Evolutionary conservation across 768 basidiomycete genomes (phyloP), one percentile per base, ranked within the genome.

Genomic region (Lactifluus rugatus): DNA sequence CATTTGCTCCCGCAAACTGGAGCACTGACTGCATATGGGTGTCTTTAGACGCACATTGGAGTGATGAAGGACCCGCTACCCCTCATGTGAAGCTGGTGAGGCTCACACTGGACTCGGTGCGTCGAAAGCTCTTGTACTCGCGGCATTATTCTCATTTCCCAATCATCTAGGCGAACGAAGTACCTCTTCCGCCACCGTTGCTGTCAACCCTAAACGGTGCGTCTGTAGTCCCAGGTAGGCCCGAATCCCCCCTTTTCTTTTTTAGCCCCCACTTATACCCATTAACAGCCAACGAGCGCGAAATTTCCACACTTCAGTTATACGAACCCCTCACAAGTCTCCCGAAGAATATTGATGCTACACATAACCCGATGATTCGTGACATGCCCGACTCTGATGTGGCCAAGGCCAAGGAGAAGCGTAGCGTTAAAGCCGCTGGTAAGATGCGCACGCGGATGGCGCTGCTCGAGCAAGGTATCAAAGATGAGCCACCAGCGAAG

Each of bases 301-400:
- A 82, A 16, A 66, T 85, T 4, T 73, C 78, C 54, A 66, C 69
- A 3, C 72, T 89, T 1, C 82, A 86, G 52, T 70, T 89, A 2
- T 90, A 90, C 64, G 70, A 73, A 2, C 73, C 76, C 50, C 73
- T 89, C 28, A 69, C 72, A 0, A 73, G 77, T 21, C 71, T 89
- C 58, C 86, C 87, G 3, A 89, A 89, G 66, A 75, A 77, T 57
- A 68, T 73, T 19, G 77, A 80, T 34, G 71, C 65, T 4, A 76
- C 77, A 39, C 73, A 75, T 53, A 75, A 76, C 51, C 71, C 70
- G n/a, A 73, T 72, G 61, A 69, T 70, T 42, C 68, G 69, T 4
- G 71, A 71, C 10, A 62, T 53, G 53, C 55, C 56, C n/a, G 52
- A 53, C 58, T 48, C 28, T 61, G 64, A 17, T 41, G 54, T 2